Evolutionary conservation across 2,329 filamentous ascomycete species (phyloP).

Genomic region (Pseudogymnoascus destructans): DNA sequence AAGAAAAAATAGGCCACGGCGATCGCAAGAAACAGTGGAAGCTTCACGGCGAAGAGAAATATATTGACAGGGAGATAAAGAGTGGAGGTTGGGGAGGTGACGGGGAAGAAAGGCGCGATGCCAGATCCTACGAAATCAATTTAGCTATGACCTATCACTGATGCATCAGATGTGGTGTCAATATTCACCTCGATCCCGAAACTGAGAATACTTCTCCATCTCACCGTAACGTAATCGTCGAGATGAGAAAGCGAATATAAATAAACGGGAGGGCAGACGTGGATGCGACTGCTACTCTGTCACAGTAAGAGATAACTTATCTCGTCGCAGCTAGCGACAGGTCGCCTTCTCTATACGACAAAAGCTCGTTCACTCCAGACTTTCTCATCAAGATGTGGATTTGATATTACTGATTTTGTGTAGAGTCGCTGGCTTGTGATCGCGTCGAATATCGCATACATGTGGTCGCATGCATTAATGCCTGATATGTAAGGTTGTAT

Average conservation of each 20-base stretch:
- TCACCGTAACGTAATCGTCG: neutral
- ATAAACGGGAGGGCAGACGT: conserved; percentile 1
- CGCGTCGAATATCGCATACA: neutral
- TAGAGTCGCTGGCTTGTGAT: neutral
- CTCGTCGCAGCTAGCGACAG: conserved; percentile 5
- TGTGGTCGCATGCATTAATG: neutral
- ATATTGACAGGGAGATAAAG: conserved; percentile 51
- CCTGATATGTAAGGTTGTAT: neutral
- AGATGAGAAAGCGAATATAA: neutral
- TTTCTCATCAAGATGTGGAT: neutral
- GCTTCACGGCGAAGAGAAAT: conserved; percentile 66
- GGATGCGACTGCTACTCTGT: neutral
- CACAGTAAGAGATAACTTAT: conserved; percentile 7
- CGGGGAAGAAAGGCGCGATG: conserved; percentile 88
- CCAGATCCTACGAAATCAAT: conserved; percentile 56
- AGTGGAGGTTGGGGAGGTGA: conserved; percentile 50
- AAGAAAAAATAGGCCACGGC: conserved; percentile 62
- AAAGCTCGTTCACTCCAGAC: conserved; percentile 5
- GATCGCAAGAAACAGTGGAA: conserved; percentile 62
- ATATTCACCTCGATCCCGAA: conserved; percentile 53
- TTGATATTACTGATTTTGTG: neutral
- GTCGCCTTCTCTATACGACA: conserved; percentile 6
- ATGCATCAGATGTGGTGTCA: conserved; percentile 9
- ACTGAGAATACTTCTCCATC: conserved; percentile 69
- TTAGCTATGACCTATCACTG: conserved; percentile 20